Base-by-base conservation (phyloP, 2,329 filamentous ascomycete genomes). In the Colletotrichum navitas region DNA sequence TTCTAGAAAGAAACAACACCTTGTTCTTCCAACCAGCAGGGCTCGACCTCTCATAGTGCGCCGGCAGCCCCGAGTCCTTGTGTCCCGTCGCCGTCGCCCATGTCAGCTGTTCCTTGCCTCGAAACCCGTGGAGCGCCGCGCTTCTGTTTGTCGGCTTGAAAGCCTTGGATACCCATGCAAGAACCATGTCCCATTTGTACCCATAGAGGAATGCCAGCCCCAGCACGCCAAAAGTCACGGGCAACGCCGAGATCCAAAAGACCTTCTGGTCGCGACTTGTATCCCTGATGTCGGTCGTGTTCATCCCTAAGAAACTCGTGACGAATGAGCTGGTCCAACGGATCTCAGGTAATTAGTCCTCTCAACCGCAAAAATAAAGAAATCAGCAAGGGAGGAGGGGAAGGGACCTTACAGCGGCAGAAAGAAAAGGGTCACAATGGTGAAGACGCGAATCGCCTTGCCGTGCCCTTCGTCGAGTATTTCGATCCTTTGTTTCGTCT, bases 271-370 rank as follows among this genome's bases (percentile, higher is more conserved):
- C 78, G 1, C 76, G 71, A 6, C 80, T 75, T 75, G 81, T 82
- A 68, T 85, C 78, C 26, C 83, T 78, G 8, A 85, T 77, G 72
- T 84, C 84, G 26, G 77, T 76, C 4, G 82, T 83, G 74, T 85
- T 85, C 81, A 85, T 85, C 32, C 83, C 83, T 72, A 85, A 78
- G 63, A 82, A 80, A 63, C 79, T 80, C 4, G 78, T 77, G 32
- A 82, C 76, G 58, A 75, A 75, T 12, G 74, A 75, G 21, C 74
- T 75, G 41, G 5, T 5, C 39, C 4, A 43, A 36, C 7, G 26
- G 43, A 16, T 34, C n/a, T 5, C 6, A 49, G 56, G 16, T 36
- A 16, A 16, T 34, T 45, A 10, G 26, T 32, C 10, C 10, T 32
- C 6, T 32, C 6, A 8, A 43, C 18, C 24, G 24, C 7, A 3